Conservation (phyloP, 768 basidiomycete species). For the Trametes maxima region DNA sequence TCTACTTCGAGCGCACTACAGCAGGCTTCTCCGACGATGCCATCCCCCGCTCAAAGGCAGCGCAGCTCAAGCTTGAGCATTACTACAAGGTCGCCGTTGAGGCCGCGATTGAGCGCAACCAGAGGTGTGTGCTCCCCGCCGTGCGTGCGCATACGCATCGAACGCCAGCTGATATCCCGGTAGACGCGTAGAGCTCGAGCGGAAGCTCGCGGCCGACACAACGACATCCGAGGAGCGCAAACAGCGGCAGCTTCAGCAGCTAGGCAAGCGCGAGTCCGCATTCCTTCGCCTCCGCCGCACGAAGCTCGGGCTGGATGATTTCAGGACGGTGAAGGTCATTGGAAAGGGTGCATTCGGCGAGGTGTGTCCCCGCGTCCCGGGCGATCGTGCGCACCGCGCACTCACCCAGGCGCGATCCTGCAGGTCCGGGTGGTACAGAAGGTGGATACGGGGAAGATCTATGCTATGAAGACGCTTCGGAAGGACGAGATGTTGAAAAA, state of each 20-base stretch:
- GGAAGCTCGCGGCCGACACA: slow-evolving; percentile 69
- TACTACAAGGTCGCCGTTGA: slow-evolving; percentile 98
- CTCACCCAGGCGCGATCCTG: background rate
- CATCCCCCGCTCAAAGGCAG: slow-evolving; percentile 81
- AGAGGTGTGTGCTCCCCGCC: slow-evolving; percentile 56
- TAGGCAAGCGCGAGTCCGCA: slow-evolving; percentile 86
- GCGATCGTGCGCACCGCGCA: background rate
- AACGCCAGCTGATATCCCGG: background rate
- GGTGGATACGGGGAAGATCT: slow-evolving; percentile 95
- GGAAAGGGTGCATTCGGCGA: slow-evolving; percentile 99
- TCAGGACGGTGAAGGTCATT: slow-evolving; percentile 97
- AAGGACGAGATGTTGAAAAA: slow-evolving; percentile 99
- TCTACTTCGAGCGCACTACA: slow-evolving; percentile 87
- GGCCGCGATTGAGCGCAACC: slow-evolving; percentile 90
- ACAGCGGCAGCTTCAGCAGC: slow-evolving; percentile 76
- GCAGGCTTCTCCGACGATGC: slow-evolving; percentile 79
- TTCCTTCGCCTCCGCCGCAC: slow-evolving; percentile 89
- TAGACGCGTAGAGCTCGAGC: slow-evolving; percentile 88
- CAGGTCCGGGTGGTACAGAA: slow-evolving; percentile 95
- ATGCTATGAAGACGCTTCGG: slow-evolving; percentile 97
- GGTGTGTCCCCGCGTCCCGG: slow-evolving; percentile 45
- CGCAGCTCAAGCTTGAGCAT: slow-evolving; percentile 94
- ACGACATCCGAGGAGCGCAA: slow-evolving; percentile 83
- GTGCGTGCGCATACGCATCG: background rate
- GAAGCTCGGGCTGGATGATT: slow-evolving; percentile 88